Evolutionary conservation across 768 basidiomycete genomes (phyloP), one percentile per base, ranked within the genome.

Genomic region (Podaxis pistillaris): DNA sequence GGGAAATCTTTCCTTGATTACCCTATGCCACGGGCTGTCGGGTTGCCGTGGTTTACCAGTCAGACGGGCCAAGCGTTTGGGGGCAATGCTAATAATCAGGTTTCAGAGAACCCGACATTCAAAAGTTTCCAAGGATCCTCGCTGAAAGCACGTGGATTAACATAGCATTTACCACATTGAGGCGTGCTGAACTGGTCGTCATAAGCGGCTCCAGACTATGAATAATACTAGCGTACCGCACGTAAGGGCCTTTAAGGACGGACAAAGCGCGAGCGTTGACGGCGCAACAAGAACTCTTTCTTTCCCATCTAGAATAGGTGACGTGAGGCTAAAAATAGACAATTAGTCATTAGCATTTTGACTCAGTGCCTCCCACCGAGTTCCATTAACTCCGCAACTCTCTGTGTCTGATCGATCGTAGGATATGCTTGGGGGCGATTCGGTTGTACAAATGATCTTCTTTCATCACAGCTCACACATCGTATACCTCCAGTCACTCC

Each of bases 101-200:
- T 44, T 62, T 49, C 33, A 46, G 44, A 24, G 28, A 47, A 19
- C 28, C 60, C 53, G 28, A 36, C 9, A 51, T 53, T 13, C 28
- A 59, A 47, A 33, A 26, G 36, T 37, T 49, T 44, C 59, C 53
- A 55, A 62, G 40, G 56, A 55, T 62, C 60, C 60, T 54, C 60
- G 44, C 53, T 55, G 41, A 6, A 36, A n/a, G 44, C 60, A 47
- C 60, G 60, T 62, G 60, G 53, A 5, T 9, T 9, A n/a, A 24
- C 52, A 62, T 62, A 55, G 60, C 38, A 46, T 60, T 30, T 24
- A 28, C 5, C 24, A 24, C 38, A 24, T 36, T 46, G 15, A 28
- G 26, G 11, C 22, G 24, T 19, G 41, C 40, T 41, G 56, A 44
- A 46, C n/a, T 30, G 2, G 41, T 24, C 38, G 13, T 19, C 19